These are phyloP conservation scores for Chrysanthemum seticuspe DNA, from an alignment of 129 eudicot species.

Conservation along the genomic window DNA sequence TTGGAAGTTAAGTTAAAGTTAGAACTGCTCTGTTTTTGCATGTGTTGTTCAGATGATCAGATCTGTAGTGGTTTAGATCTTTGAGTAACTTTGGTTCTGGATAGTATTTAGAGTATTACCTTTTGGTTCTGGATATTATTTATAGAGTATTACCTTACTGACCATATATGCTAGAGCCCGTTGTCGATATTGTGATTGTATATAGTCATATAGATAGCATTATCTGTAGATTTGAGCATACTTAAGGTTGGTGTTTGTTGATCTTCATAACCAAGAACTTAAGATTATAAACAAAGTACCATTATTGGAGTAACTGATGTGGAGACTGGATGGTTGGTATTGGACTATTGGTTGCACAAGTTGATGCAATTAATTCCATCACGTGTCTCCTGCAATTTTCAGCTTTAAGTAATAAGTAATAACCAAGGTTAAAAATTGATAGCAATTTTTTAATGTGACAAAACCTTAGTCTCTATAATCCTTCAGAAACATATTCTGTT, in stretches of 20 bases:
- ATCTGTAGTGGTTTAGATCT: too few relatives aligned
- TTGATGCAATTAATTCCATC: constrained; percentile 24
- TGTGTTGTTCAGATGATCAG: too few relatives aligned
- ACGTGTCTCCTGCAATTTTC: constrained; percentile 25
- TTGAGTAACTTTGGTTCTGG: too few relatives aligned
- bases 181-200: not conserved
- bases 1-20: too few relatives aligned
- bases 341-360: not conserved
- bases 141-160: too few relatives aligned
- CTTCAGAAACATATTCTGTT: not conserved
- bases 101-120: too few relatives aligned
- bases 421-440: not conserved
- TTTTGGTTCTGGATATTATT: too few relatives aligned
- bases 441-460: not conserved
- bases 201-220: not conserved
- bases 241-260: constrained; percentile 13
- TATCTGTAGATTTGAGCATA: not conserved
- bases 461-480: not conserved
- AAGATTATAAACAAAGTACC: constrained; percentile 1
- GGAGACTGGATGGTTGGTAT: constrained; percentile 23
- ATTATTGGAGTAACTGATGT: constrained; percentile 14
- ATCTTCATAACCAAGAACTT: constrained; percentile 11
- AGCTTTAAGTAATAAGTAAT: constrained; percentile 3
- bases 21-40: too few relatives aligned
- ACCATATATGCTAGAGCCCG: too few relatives aligned